Evolutionary conservation across 2,329 filamentous ascomycete species (phyloP).

Genomic region (Colletotrichum magnum): DNA sequence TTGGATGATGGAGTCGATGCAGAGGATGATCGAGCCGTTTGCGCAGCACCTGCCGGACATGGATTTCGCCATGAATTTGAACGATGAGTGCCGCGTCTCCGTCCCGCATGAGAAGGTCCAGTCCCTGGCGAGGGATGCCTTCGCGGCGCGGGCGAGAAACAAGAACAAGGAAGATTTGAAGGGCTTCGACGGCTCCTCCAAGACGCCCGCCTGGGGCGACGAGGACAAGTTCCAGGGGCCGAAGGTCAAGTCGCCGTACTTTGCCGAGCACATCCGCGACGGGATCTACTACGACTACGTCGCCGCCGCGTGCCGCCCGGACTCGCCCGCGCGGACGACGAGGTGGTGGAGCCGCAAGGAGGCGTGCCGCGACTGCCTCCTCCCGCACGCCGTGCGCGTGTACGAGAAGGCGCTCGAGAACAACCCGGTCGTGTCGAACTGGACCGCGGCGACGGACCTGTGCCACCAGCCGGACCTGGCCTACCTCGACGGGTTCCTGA

Average conservation of each 20-base stretch:
- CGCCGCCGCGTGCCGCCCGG: conserved; percentile 59
- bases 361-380: conserved; percentile 50
- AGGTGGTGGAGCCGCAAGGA: conserved; percentile 57
- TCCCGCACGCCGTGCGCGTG: conserved; percentile 52
- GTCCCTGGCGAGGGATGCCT: conserved; percentile 7
- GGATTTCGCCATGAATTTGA: conserved; percentile 82
- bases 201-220: conserved; percentile 38
- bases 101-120: conserved; percentile 21
- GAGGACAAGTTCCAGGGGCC: conserved; percentile 2
- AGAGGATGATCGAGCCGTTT: conserved; percentile 78
- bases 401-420: conserved; percentile 45
- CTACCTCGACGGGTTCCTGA: conserved; percentile 66
- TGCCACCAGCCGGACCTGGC: conserved; percentile 65
- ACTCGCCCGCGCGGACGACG: conserved; percentile 57
- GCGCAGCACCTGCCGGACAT: conserved; percentile 80
- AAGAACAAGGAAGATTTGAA: not conserved
- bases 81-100: conserved; percentile 50
- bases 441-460: conserved; percentile 52
- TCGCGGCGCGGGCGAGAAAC: not conserved
- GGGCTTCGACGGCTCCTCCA: conserved; percentile 19
- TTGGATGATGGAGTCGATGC: conserved; percentile 55
- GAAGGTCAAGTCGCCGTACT: conserved; percentile 36
- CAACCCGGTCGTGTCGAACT: conserved; percentile 54
- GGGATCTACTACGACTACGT: conserved; percentile 54
- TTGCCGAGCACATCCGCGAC: conserved; percentile 42